Conservation (phyloP, 192 early-diverging fungal species). For the Coemansia sp. region DNA sequence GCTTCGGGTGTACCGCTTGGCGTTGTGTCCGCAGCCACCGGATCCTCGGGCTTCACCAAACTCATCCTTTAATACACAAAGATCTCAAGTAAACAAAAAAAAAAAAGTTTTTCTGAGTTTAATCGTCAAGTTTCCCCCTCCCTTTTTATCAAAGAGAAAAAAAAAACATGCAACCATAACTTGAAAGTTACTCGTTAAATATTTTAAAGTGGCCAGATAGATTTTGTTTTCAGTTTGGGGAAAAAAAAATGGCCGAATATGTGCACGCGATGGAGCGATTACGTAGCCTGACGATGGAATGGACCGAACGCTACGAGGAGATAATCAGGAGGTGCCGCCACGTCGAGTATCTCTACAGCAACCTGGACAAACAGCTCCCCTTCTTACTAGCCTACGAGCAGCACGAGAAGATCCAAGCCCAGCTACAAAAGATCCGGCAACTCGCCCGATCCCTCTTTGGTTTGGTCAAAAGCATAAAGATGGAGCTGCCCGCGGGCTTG, state of each 20-base stretch:
- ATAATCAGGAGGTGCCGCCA: neutral
- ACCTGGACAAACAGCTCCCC: neutral
- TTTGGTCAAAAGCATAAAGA: no score
- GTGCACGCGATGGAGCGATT: neutral
- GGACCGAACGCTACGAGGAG: neutral
- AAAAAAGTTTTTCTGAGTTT: no score
- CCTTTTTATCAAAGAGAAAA: no score
- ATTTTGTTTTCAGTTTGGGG: no score
- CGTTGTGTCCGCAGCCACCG: neutral
- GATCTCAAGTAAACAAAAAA: no score
- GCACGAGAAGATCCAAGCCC: neutral
- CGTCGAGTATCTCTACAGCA: neutral
- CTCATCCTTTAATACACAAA: neutral
- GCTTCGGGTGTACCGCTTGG: neutral
- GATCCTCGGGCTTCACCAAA: neutral
- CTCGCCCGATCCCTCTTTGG: no score
- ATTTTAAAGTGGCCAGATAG: no score
- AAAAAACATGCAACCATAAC: no score
- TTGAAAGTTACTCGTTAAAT: no score
- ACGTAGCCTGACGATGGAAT: neutral
- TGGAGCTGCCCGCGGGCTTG: no score
- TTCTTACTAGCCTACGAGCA: neutral
- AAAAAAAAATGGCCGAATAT: neutral
- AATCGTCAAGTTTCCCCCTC: no score
- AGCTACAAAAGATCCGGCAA: neutral